Evolutionary conservation across 2,329 filamentous ascomycete species (phyloP), one percentile per base, ranked within the genome.

Genomic region (Cadophora sp.): DNA sequence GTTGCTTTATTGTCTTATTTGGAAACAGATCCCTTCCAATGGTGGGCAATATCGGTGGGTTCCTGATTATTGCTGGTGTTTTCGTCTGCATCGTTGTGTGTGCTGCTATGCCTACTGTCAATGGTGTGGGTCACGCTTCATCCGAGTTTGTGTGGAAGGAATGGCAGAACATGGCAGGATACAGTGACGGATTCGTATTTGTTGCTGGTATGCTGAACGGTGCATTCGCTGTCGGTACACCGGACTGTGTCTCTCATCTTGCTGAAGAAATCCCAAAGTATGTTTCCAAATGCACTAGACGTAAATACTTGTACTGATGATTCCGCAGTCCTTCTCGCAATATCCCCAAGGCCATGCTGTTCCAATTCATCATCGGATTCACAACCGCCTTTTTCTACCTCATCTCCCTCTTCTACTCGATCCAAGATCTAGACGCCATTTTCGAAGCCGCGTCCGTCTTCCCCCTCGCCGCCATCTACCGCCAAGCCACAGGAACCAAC

Each of bases 221-320:
- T 12, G 90, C 90, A 3, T 92, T 87, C 75, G 86, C 87, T 55
- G 86, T 92, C 12, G 91, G 89, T 7, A 86, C 87, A 1, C 86
- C 89, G 0, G 90, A 92, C 74, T 86, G 87, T 58, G 86, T 88
- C 0, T 86, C 86, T 1, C 90, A 91, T 75, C 76, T 91, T 48
- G 86, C 87, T 0, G 89, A 92, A 76, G 89, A 91, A 76, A 89
- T 91, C 50, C 87, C 82, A 0, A 74, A 80, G 12, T 26, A 86
- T 88, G 82, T 80, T 89, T n/a, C 92, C 92, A 72, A 89, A 88
- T 12, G 89, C 87, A n/a, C n/a, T n/a, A n/a, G n/a, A n/a, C n/a
- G n/a, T n/a, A 69, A 70, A 24, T 5, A 55, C 29, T 2, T n/a
- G 29, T 16, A 37, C 51, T 66, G 62, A 67, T 27, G 48, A 16